phyloP scores from a whole-genome alignment of 2,329 filamentous ascomycete species.

The Colletotrichum cereale region DNA sequence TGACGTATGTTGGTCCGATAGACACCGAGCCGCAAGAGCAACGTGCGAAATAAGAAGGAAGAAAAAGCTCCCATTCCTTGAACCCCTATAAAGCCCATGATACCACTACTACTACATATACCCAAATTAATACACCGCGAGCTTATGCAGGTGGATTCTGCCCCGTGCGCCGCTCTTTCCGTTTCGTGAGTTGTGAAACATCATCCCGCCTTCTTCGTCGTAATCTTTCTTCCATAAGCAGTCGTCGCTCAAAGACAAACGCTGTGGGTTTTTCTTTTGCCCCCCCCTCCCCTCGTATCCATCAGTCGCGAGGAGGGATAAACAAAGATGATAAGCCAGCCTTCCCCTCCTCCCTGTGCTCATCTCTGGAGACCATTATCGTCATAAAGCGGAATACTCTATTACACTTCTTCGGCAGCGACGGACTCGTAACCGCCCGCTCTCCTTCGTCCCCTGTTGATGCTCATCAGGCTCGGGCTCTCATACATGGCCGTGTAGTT shows the following conservation, averaged over 20 bases:
- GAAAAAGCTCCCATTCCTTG: background rate
- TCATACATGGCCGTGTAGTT: slow-evolving; percentile 95
- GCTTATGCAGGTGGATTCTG: slow-evolving; percentile 22
- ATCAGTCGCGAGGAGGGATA: background rate
- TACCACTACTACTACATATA: slow-evolving; percentile 28
- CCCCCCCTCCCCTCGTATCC: background rate
- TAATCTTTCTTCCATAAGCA: slow-evolving; percentile 10
- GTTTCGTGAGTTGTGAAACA: slow-evolving; percentile 10
- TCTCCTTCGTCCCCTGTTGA: slow-evolving; percentile 60
- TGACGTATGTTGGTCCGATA: no score
- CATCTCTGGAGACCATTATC: background rate
- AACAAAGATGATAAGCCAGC: background rate
- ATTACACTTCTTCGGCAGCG: slow-evolving; percentile 66
- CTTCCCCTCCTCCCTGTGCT: background rate
- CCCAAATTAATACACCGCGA: slow-evolving; percentile 31
- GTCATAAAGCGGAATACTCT: background rate
- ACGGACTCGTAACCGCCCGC: slow-evolving; percentile 74
- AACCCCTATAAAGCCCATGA: slow-evolving; percentile 17
- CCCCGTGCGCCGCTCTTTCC: slow-evolving; percentile 26
- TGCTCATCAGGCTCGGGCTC: slow-evolving; percentile 77
- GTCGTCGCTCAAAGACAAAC: slow-evolving; percentile 20
- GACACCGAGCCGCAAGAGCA: background rate
- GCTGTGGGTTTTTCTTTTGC: no score
- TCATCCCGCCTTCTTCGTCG: slow-evolving; percentile 17
- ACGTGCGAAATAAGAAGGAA: background rate